A percentile compares a stretch with the other conserved stretches of the same genome.
Evolutionary conservation across 371 early-diverging fungal genomes (phyloP).

Genomic region (Smittium mucronatum): DNA sequence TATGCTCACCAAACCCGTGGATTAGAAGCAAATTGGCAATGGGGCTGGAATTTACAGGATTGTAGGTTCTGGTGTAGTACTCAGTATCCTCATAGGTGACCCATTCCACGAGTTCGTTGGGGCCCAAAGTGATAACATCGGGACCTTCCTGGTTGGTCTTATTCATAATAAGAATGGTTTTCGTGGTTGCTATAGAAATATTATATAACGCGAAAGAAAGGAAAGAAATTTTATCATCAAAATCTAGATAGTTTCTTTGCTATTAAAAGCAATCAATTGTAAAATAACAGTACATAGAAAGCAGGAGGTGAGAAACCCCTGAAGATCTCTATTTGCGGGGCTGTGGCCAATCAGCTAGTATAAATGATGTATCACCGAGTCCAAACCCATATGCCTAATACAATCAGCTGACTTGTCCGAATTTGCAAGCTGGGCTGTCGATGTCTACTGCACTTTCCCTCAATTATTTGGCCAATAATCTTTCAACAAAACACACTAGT

Average conservation of each 20-base stretch:
- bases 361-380: neutral
- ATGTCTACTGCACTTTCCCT: neutral
- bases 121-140: neutral
- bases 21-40: constrained; percentile 28
- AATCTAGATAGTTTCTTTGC: neutral
- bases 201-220: neutral
- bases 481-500: neutral
- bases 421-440: no score
- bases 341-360: neutral
- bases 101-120: constrained; percentile 22
- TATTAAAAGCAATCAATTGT: neutral
- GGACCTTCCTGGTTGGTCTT: neutral
- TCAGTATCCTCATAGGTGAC: constrained; percentile 14
- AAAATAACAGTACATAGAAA: neutral
- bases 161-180: neutral
- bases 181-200: neutral
- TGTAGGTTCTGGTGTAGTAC: constrained; percentile 26
- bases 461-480: neutral
- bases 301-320: neutral
- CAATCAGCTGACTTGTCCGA: no score
- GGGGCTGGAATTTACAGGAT: neutral
- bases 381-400: neutral
- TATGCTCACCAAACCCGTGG: constrained; percentile 36
- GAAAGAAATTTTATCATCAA: neutral
- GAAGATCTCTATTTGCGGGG: neutral